Evolutionary conservation across 805 yeast species (phyloP), one percentile per base, ranked within the genome.

Genomic region (Lachancea mirantina): DNA sequence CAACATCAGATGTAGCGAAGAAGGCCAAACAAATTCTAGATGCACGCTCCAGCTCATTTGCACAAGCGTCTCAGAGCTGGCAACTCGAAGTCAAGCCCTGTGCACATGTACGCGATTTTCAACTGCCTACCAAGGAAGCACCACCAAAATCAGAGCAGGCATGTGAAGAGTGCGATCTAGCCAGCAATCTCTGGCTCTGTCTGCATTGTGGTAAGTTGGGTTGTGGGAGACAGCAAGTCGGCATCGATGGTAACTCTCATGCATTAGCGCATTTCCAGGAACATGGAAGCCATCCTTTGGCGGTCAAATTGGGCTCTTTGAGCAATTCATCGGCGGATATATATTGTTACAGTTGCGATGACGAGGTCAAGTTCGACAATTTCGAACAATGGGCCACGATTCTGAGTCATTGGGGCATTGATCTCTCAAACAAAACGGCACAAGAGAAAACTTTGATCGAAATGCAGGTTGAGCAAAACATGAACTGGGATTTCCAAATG

Each of bases 201-300:
- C 60, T 92, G 28, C 72, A 72, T 30, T 92, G 98, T 68, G 98
- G 98, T 2, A 62, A 71, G n/a, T 47, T 87, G 8, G 96, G 96
- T 4, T 92, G 99, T 61, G 99, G 99, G 5, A 67, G 99, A 43
- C 77, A 78, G 19, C 98, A 92, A 57, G 84, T 83, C 51, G 98
- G 97, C 21, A 74, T 82, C 8, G 80, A 87, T n/a, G 99, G 99
- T 5, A 76, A 89, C 51, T 78, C 95, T 0, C 98, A 92, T 56
- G 97, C 95, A 0, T 61, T 89, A 38, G 53, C 58, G 0, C 99
- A 92, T 58, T 78, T 55, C 49, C 73, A 78, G 23, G 22, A 40
- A 0, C 32, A 50, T 8, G 44, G 72, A 0, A 66, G 64, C 1
- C 98, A 92, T 58, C 74, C 84, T 2, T 74, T 88, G 11, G 95